These are phyloP conservation scores for Phaeophleospora eucalypticola DNA, from an alignment of 2,329 filamentous ascomycete genomes.

Conservation along the genomic window DNA sequence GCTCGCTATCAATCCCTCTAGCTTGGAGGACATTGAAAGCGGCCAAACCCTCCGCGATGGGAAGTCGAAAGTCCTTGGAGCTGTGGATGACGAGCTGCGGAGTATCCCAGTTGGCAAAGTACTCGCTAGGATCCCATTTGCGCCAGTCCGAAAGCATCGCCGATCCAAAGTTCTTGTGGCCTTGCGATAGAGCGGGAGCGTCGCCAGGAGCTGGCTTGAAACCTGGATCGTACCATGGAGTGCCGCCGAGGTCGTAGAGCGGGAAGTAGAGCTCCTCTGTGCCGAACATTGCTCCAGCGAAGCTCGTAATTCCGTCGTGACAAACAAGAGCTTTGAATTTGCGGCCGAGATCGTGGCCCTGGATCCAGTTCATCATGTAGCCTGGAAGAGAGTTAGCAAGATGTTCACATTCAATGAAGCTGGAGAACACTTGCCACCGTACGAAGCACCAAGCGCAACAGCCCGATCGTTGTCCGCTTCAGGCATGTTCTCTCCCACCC, in stretches of 20 bases:
- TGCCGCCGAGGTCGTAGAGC: conserved; percentile 49
- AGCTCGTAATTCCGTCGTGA: conserved; percentile 31
- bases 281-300: conserved; percentile 27
- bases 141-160: conserved; percentile 15
- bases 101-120: conserved; percentile 69
- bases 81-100: conserved; percentile 88
- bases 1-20: conserved; percentile 67
- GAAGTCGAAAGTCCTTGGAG: conserved; percentile 82
- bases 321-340: conserved; percentile 86
- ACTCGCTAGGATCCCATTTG: conserved; percentile 54
- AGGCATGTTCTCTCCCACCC: conserved; percentile 60
- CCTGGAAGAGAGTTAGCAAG: neutral
- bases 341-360: conserved; percentile 77
- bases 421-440: too few species aligned
- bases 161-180: conserved; percentile 17
- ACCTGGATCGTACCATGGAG: conserved; percentile 45
- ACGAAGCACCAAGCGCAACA: conserved; percentile 71
- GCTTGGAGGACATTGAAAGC: conserved; percentile 84
- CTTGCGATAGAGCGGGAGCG: conserved; percentile 9
- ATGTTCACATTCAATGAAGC: too few species aligned
- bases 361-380: conserved; percentile 56
- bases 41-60: conserved; percentile 76
- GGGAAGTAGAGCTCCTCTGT: conserved; percentile 55
- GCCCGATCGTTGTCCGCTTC: conserved; percentile 67
- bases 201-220: conserved; percentile 9